These are phyloP conservation scores for Eimeria brunetti DNA, from an alignment of 169 alveolate species.

Conservation along the genomic window DNA sequence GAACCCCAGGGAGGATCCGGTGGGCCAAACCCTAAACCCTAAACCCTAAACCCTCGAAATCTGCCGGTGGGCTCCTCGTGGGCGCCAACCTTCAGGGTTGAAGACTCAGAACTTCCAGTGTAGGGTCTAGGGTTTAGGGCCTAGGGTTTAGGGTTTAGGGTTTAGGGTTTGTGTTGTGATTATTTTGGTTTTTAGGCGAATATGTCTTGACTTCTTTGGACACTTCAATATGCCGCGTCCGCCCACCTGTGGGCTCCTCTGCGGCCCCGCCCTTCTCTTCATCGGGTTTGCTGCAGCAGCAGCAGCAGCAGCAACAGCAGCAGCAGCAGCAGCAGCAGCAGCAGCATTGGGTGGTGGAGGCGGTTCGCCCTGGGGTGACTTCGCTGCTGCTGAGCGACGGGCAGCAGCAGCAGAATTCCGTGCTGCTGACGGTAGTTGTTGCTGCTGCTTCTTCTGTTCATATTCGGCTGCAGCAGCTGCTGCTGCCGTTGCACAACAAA, in stretches of 20 bases:
- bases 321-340: constrained; percentile 6
- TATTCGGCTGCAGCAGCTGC: not conserved
- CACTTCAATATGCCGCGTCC: not conserved
- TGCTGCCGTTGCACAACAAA: constrained; percentile 31
- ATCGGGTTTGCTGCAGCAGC: not conserved
- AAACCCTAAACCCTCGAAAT: constrained; percentile 2
- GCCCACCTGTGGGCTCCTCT: not conserved
- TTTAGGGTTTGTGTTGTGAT: not conserved
- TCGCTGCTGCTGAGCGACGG: constrained; percentile 20
- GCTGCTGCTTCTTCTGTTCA: not conserved
- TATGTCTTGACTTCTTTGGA: constrained; percentile 3
- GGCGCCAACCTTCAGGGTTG: not conserved
- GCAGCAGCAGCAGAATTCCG: constrained; percentile 38
- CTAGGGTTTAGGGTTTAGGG: not conserved
- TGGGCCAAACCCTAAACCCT: not conserved
- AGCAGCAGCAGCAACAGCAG: not conserved
- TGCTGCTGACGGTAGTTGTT: constrained; percentile 35
- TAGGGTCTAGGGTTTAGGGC: not conserved
- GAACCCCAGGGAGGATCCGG: constrained; percentile 54
- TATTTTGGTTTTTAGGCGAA: constrained; percentile 8
- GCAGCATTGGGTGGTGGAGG: constrained; percentile 7
- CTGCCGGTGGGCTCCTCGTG: not conserved
- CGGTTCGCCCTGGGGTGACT: not conserved
- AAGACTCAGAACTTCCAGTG: not conserved
- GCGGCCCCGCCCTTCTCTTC: not conserved